A percentile compares a stretch with the other conserved stretches of the same genome.
These are phyloP conservation scores for Erigeron canadensis DNA, from an alignment of 129 eudicot species.

Conservation along the genomic window DNA sequence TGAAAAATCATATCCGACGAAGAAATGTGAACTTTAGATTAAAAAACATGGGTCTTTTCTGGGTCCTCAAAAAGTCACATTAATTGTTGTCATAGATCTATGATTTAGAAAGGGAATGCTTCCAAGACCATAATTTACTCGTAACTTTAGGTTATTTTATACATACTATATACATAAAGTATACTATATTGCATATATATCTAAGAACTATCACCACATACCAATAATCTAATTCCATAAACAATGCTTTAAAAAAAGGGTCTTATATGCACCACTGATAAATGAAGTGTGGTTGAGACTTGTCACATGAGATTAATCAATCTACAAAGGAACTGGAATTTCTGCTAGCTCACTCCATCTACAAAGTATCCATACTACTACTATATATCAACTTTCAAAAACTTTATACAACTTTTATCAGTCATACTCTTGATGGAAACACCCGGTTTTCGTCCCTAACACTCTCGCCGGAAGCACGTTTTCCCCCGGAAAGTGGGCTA, in stretches of 20 bases:
- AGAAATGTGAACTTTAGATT: too few species aligned
- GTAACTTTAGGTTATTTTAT: background rate
- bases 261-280: constrained; percentile 18
- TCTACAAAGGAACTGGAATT: background rate
- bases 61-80: constrained; percentile 22
- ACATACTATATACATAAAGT: too few species aligned
- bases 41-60: background rate
- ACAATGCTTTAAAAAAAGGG: background rate
- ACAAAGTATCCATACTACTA: constrained; percentile 27
- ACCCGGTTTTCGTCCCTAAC: background rate
- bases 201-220: background rate
- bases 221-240: constrained; percentile 10
- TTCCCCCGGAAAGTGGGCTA: background rate
- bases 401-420: background rate
- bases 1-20: too few species aligned
- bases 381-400: background rate
- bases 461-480: background rate
- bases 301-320: background rate
- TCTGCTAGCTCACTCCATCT: constrained; percentile 6
- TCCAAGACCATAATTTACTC: background rate
- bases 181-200: too few species aligned
- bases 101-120: constrained; percentile 15
- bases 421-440: background rate
- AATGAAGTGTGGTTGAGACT: constrained; percentile 22
- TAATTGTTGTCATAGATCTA: constrained; percentile 5